Evolutionary conservation across 176 grass and related monocot species (phyloP).

Genomic region (Musa beccarii): DNA sequence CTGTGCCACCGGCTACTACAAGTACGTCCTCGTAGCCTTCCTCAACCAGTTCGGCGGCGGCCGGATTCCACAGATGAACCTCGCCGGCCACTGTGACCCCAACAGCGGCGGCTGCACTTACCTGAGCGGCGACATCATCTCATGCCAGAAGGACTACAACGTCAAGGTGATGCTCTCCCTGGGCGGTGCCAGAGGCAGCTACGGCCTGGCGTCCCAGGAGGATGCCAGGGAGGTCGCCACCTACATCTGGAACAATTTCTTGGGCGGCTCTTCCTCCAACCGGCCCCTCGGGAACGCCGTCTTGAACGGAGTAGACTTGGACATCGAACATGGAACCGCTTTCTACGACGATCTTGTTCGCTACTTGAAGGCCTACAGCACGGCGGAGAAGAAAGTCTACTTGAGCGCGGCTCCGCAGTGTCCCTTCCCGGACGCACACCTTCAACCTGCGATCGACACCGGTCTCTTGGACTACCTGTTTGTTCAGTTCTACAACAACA

Average conservation of each 20-base stretch:
- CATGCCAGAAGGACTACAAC: constrained; percentile 45
- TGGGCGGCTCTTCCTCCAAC: constrained; percentile 27
- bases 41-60: constrained; percentile 51
- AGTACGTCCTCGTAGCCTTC: constrained; percentile 30
- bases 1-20: constrained; percentile 47
- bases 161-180: constrained; percentile 15
- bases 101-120: background rate
- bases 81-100: constrained; percentile 62
- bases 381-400: constrained; percentile 25
- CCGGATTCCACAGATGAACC: constrained; percentile 42
- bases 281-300: constrained; percentile 43
- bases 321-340: no score
- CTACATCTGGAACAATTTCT: constrained; percentile 66
- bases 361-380: constrained; percentile 26
- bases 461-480: constrained; percentile 58
- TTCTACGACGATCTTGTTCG: constrained; percentile 43
- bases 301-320: constrained; percentile 57
- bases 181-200: constrained; percentile 17
- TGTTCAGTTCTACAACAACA: constrained; percentile 83
- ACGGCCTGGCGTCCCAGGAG: constrained; percentile 31
- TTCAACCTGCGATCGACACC: constrained; percentile 35
- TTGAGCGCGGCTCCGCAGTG: constrained; percentile 55
- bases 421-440: constrained; percentile 32
- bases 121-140: background rate
- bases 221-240: constrained; percentile 47